Base-by-base conservation (phyloP, 257 asterid species). In the Anisodus tanguticus region DNA sequence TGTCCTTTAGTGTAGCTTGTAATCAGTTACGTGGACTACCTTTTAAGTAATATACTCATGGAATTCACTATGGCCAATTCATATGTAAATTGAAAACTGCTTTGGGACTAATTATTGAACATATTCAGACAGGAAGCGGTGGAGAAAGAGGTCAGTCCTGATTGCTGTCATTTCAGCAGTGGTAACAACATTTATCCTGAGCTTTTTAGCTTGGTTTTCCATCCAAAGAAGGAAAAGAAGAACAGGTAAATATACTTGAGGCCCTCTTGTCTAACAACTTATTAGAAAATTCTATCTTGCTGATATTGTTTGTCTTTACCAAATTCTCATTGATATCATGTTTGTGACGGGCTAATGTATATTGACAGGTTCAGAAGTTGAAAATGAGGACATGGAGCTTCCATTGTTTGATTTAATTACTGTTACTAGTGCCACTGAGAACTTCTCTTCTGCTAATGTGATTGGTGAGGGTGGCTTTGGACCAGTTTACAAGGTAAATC, bases 391-490 rank as follows among this genome's bases (percentile, higher is more conserved):
- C 0, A 35, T 79, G 45, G 87, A 84, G 60, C 81, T 84, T 67
- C 81, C 87, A 2, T 41, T 64, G 67, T 84, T 84, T 22, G 66
- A 79, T 84, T 37, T 84, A 35, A 80, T 26, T 8, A 67, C 84
- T 63, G 71, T 79, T 35, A 19, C 84, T 35, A 64, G 4, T 0
- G 83, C 86, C 7, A 72, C 83, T 22, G 59, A 22, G 0, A 43
- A 77, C 57, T 84, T 84, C 83, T 79, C 84, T 51, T 64, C 83
- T 39, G 81, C 66, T 19, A 84, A 84, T 63, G 57, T 77, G 69
- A 79, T 84, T 67, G 87, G 87, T 0, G 87, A 84, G 31, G 87
- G 87, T 2, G 87, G 87, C 9, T 84, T 84, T 53, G 87, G 84
- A 80, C 84, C 86, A 0, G 86, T 84, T 79, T 84, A 84, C 86